A percentile compares a stretch with the other conserved stretches of the same genome.
Conservation (phyloP, 2,329 filamentous ascomycete genomes). For the Pseudogymnoascus sp. region DNA sequence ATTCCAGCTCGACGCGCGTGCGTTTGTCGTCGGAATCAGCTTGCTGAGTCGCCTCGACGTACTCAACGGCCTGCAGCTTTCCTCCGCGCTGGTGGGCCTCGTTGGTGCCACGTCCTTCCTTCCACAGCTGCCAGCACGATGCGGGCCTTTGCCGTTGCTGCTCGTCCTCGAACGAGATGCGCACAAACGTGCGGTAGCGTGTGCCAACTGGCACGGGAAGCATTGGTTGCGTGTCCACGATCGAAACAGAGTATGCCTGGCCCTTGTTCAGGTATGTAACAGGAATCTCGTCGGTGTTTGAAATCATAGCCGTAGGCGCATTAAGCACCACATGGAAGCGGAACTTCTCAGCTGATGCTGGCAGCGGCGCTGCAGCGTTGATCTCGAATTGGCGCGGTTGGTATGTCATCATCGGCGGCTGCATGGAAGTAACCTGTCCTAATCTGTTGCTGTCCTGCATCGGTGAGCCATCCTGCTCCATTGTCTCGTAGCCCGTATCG, state of each 20-base stretch:
- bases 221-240: slow-evolving; percentile 67
- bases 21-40: slow-evolving; percentile 57
- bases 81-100: slow-evolving; percentile 92
- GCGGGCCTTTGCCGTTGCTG: slow-evolving; percentile 79
- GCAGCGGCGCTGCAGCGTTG: slow-evolving; percentile 40
- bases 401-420: slow-evolving; percentile 52
- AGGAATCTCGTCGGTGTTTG: slow-evolving; percentile 79
- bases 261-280: slow-evolving; percentile 98
- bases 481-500: slow-evolving; percentile 69
- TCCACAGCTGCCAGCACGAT: slow-evolving; percentile 87
- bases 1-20: slow-evolving; percentile 63
- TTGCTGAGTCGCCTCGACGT: slow-evolving; percentile 61
- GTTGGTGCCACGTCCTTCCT: slow-evolving; percentile 89
- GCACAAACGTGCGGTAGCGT: slow-evolving; percentile 81
- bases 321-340: slow-evolving; percentile 86
- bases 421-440: slow-evolving; percentile 50
- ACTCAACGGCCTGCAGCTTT: slow-evolving; percentile 90
- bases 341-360: slow-evolving; percentile 61
- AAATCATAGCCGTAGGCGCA: slow-evolving; percentile 94
- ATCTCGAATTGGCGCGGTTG: slow-evolving; percentile 44
- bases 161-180: slow-evolving; percentile 96
- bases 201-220: slow-evolving; percentile 51
- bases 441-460: slow-evolving; percentile 52
- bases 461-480: slow-evolving; percentile 67
- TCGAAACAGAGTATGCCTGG: slow-evolving; percentile 80